These are phyloP conservation scores for Leccinum variabile DNA, from an alignment of 1,284 basidiomycete genomes.

Conservation along the genomic window DNA sequence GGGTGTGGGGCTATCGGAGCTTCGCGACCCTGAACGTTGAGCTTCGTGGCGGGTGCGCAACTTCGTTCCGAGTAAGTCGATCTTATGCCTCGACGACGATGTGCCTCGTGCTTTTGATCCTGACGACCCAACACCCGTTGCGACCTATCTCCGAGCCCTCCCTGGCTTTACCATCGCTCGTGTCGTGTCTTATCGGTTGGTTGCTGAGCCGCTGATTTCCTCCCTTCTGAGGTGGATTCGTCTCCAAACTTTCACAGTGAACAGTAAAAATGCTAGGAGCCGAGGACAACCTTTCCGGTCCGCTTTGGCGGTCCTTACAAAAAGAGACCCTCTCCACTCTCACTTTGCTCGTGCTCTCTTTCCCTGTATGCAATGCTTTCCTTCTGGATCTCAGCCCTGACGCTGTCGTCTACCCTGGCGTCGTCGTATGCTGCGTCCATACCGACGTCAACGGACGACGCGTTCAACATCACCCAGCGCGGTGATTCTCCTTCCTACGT, in stretches of 20 bases:
- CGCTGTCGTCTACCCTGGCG: constrained; percentile 13
- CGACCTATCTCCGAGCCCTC: constrained; percentile 12
- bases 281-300: constrained; percentile 5
- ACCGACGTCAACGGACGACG: constrained; percentile 2
- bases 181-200: constrained; percentile 12
- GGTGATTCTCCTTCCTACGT: constrained; percentile 52
- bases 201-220: constrained; percentile 11
- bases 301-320: constrained; percentile 19
- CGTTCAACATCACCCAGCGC: constrained; percentile 38
- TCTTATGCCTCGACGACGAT: constrained; percentile 7
- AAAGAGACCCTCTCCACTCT: constrained; percentile 13
- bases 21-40: constrained; percentile 12
- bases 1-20: constrained; percentile 9
- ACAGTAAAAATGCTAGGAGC: not conserved
- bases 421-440: constrained; percentile 14
- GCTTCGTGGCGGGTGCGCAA: constrained; percentile 12
- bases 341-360: constrained; percentile 3
- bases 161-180: constrained; percentile 9
- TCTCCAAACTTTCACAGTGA: constrained; percentile 9
- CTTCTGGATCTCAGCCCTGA: constrained; percentile 11
- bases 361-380: constrained; percentile 2
- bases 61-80: constrained; percentile 21
- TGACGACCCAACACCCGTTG: constrained; percentile 4
- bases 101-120: constrained; percentile 3
- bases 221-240: constrained; percentile 11